Evolutionary conservation across 176 grass and related monocot species (phyloP).

Genomic region (Dactylis glomerata): DNA sequence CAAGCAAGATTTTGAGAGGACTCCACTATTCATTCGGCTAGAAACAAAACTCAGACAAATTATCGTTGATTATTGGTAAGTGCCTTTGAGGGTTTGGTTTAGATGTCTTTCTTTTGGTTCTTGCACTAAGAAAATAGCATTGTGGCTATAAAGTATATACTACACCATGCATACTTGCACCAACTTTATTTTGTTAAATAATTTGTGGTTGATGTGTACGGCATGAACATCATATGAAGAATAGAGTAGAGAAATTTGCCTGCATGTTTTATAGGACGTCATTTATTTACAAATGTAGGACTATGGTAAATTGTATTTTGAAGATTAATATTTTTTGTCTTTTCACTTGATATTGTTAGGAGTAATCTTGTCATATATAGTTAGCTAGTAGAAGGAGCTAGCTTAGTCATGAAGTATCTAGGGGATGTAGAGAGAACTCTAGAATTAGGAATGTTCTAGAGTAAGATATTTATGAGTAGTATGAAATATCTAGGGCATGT

Average conservation of each 20-base stretch:
- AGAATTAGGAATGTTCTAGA: too few relatives aligned
- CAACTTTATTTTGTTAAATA: not conserved
- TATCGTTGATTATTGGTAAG: slow-evolving; percentile 87
- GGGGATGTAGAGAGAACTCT: too few relatives aligned
- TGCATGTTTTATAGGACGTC: not conserved
- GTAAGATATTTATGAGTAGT: too few relatives aligned
- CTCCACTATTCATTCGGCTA: slow-evolving; percentile 80
- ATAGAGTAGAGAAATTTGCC: not conserved
- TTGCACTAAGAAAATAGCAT: not conserved
- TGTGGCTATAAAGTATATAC: slow-evolving; percentile 1
- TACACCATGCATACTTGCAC: not conserved
- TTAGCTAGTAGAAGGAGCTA: too few relatives aligned
- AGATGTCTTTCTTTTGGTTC: not conserved
- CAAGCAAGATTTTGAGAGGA: slow-evolving; percentile 98
- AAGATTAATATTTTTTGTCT: not conserved
- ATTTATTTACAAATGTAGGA: not conserved
- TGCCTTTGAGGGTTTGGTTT: not conserved
- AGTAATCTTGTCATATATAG: too few relatives aligned
- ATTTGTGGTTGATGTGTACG: not conserved
- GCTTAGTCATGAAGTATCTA: too few relatives aligned
- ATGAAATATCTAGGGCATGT: too few relatives aligned
- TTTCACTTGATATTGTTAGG: not conserved
- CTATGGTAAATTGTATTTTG: not conserved
- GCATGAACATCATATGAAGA: too few relatives aligned
- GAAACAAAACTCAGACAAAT: slow-evolving; percentile 88